phyloP scores from a whole-genome alignment of 2,329 filamentous ascomycete genomes.

The Beauveria sp. region DNA sequence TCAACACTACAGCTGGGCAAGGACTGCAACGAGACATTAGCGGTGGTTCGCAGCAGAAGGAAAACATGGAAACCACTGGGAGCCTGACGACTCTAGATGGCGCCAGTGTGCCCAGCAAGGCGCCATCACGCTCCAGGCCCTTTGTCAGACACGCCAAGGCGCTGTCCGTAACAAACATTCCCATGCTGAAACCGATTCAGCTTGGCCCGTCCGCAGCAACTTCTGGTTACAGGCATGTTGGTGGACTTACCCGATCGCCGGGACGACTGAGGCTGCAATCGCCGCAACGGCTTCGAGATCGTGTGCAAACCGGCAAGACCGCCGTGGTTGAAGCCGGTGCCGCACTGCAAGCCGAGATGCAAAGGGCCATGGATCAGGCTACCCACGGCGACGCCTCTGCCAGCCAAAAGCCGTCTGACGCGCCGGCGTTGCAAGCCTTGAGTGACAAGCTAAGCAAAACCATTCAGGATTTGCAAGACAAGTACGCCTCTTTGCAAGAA shows the following conservation, averaged over 20 bases:
- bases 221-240: conserved; percentile 16
- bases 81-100: neutral
- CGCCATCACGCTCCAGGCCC: conserved; percentile 11
- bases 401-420: conserved; percentile 24
- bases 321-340: conserved; percentile 60
- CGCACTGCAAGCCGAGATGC: conserved; percentile 1
- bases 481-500: conserved; percentile 58
- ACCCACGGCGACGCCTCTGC: conserved; percentile 30
- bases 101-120: conserved; percentile 14
- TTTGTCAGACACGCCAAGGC: conserved; percentile 36
- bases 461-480: conserved; percentile 50
- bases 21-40: conserved; percentile 31
- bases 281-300: conserved; percentile 71
- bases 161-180: conserved; percentile 47
- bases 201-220: conserved; percentile 20
- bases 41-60: conserved; percentile 39
- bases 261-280: conserved; percentile 61
- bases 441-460: conserved; percentile 58
- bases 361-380: neutral
- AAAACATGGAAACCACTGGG: conserved; percentile 28
- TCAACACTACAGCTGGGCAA: conserved; percentile 47
- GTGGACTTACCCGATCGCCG: conserved; percentile 16
- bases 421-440: conserved; percentile 51
- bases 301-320: conserved; percentile 73
- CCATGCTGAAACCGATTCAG: conserved; percentile 39